A percentile compares a stretch with the other conserved stretches of the same genome.
phyloP scores from a whole-genome alignment of 2,329 filamentous ascomycete species.

The Proliferodiscus dingleyae region DNA sequence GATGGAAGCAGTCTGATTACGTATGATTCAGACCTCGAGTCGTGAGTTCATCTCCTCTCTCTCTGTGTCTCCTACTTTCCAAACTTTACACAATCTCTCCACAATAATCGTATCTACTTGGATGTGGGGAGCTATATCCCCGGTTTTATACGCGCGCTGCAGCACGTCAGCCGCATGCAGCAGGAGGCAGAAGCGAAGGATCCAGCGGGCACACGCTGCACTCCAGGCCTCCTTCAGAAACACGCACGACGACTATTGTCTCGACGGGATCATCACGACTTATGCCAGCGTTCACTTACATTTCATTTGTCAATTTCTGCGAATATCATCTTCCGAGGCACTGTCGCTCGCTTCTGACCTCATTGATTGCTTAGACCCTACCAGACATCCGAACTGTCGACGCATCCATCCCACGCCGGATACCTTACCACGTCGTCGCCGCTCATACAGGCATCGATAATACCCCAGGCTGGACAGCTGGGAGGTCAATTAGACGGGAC shows the following conservation, averaged over 20 bases:
- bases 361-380: constrained; percentile 16
- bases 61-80: constrained; percentile 14
- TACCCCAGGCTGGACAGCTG: constrained; percentile 34
- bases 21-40: constrained; percentile 31
- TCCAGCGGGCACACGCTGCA: constrained; percentile 3
- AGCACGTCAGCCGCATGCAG: neutral
- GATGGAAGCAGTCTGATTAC: constrained; percentile 28
- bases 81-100: no score
- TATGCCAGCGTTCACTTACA: constrained; percentile 10
- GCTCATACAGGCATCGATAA: constrained; percentile 53
- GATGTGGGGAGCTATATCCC: no score
- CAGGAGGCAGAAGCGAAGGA: neutral
- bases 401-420: constrained; percentile 61
- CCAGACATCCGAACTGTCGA: constrained; percentile 44
- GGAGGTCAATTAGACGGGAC: constrained; percentile 34
- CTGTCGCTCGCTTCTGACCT: constrained; percentile 17
- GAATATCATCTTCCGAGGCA: constrained; percentile 2
- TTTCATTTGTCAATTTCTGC: constrained; percentile 7
- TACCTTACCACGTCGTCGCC: constrained; percentile 67
- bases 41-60: no score
- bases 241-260: neutral
- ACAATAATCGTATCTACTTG: no score
- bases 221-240: constrained; percentile 4
- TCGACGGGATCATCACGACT: constrained; percentile 1
- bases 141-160: no score